phyloP scores from a whole-genome alignment of 169 alveolate species.

The Amoebophrya sp. region DNA sequence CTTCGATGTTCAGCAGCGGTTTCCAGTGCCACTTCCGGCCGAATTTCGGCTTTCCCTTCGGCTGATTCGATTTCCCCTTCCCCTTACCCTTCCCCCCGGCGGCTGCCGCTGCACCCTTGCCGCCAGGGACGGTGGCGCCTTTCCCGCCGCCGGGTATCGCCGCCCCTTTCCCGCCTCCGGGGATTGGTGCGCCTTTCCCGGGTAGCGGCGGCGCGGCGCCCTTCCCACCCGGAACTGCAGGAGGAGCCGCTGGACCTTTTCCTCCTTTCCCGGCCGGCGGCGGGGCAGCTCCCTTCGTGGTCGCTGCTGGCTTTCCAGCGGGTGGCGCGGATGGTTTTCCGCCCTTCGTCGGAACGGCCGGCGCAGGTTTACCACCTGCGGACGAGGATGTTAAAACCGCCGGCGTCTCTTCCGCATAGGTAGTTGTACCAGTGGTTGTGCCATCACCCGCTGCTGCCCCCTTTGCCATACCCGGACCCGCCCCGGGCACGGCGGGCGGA shows the following conservation, averaged over 20 bases:
- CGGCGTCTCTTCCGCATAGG: background rate
- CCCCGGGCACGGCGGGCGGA: background rate
- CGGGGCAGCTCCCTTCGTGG: no score
- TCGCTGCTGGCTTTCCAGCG: background rate
- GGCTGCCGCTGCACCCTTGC: background rate
- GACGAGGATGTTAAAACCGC: no score
- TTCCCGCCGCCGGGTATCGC: background rate
- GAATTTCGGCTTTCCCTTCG: background rate
- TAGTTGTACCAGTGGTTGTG: background rate
- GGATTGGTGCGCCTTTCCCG: background rate
- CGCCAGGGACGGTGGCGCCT: background rate
- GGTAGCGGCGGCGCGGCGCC: background rate
- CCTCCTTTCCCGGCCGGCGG: background rate
- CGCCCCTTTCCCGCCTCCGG: background rate
- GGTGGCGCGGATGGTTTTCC: background rate
- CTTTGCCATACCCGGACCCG: background rate
- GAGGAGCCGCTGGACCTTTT: no score
- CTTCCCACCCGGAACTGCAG: background rate
- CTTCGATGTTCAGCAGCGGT: background rate
- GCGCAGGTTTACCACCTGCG: background rate
- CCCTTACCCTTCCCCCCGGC: background rate
- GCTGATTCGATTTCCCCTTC: background rate
- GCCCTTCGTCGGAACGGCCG: background rate
- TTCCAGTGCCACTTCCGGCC: constrained; percentile 17
- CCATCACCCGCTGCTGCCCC: background rate